These are phyloP conservation scores for Fusarium sp. DNA, from an alignment of 2,329 filamentous ascomycete species.

Conservation along the genomic window DNA sequence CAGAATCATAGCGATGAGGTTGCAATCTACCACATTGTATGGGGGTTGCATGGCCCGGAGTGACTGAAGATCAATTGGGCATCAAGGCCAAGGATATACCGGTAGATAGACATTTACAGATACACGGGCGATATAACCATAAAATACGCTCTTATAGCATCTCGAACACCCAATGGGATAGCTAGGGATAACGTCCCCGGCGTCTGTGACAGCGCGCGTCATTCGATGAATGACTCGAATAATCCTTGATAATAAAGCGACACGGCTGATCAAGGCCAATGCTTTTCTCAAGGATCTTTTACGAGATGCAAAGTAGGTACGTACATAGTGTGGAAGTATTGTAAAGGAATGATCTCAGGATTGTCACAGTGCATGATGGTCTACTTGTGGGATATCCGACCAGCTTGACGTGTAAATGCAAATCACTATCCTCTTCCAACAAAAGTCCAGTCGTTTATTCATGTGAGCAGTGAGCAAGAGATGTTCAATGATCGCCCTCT, in stretches of 20 bases:
- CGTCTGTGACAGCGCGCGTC: too few relatives aligned
- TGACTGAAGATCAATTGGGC: not conserved
- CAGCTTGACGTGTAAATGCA: not conserved
- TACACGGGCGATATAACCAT: not conserved
- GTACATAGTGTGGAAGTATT: not conserved
- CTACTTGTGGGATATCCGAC: not conserved
- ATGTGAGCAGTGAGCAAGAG: not conserved
- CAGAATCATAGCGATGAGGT: not conserved
- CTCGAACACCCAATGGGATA: not conserved
- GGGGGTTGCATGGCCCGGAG: not conserved
- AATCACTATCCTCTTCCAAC: not conserved
- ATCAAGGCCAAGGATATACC: not conserved
- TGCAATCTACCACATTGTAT: not conserved
- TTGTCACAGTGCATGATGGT: not conserved
- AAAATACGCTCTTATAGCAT: not conserved
- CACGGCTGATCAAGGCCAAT: not conserved
- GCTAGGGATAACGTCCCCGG: not conserved
- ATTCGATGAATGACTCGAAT: not conserved
- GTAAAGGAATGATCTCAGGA: not conserved
- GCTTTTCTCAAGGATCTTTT: not conserved
- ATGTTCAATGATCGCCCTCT: conserved; percentile 1
- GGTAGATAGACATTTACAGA: not conserved
- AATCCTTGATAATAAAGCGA: not conserved
- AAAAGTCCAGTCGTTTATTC: not conserved
- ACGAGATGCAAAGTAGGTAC: not conserved